Conservation (phyloP, 148 eudicot genomes). For the Rhododendron simsii region DNA sequence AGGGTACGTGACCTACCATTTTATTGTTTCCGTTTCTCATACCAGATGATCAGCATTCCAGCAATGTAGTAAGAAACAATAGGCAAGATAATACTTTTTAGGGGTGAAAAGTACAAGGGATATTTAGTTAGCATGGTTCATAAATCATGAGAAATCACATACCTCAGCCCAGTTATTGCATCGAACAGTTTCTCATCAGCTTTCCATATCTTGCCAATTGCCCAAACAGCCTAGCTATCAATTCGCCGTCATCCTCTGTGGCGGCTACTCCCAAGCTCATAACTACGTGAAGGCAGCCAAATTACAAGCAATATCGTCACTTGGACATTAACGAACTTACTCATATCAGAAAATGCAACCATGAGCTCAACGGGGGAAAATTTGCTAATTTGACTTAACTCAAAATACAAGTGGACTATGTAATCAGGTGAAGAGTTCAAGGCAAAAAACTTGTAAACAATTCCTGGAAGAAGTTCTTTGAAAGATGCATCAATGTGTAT, state of each 20-base stretch:
- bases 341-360: background rate
- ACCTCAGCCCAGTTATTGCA: conserved; percentile 90
- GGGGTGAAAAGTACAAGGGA: background rate
- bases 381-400: background rate
- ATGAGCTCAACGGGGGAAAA: background rate
- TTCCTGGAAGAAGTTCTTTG: background rate
- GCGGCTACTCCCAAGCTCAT: conserved; percentile 73
- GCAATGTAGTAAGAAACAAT: background rate
- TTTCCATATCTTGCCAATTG: conserved; percentile 90
- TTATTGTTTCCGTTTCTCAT: background rate
- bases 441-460: background rate
- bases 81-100: background rate
- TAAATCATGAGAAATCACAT: conserved; percentile 4
- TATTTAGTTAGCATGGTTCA: background rate
- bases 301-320: background rate
- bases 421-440: background rate
- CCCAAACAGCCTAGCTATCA: conserved; percentile 62
- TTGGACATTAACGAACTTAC: background rate
- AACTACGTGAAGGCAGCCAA: conserved; percentile 32
- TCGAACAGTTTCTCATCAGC: conserved; percentile 85
- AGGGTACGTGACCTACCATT: background rate
- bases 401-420: background rate
- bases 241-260: conserved; percentile 68
- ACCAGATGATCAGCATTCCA: background rate
- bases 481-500: background rate